These are phyloP conservation scores for Colletotrichum cuscutae DNA, from an alignment of 2,329 filamentous ascomycete genomes.

Conservation along the genomic window DNA sequence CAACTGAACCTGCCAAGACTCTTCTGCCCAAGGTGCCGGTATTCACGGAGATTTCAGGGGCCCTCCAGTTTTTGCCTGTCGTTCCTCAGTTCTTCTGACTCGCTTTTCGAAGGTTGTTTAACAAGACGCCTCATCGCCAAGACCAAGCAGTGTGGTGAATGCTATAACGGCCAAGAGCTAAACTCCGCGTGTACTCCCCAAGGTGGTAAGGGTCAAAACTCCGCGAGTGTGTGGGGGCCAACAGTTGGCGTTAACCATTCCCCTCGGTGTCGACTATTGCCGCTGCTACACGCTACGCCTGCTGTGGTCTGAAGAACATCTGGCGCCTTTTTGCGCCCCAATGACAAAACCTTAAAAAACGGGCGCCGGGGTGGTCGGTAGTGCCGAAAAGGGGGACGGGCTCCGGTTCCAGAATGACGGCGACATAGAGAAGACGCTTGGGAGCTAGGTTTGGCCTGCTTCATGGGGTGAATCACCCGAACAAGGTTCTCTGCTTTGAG, in stretches of 20 bases:
- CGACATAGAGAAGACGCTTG: background rate
- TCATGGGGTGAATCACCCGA: slow-evolving; percentile 12
- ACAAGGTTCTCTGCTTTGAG: slow-evolving; percentile 18
- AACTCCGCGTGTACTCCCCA: background rate
- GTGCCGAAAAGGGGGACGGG: slow-evolving; percentile 24
- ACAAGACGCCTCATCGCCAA: slow-evolving; percentile 16
- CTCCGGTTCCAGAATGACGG: slow-evolving; percentile 21
- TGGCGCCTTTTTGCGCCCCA: slow-evolving; percentile 16
- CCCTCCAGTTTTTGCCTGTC: background rate
- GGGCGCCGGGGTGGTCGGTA: slow-evolving; percentile 21
- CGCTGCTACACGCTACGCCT: background rate
- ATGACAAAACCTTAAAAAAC: slow-evolving; percentile 25
- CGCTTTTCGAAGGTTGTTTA: background rate
- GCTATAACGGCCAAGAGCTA: background rate
- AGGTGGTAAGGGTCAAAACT: background rate
- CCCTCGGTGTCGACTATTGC: no score
- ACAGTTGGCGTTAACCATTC: background rate
- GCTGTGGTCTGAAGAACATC: background rate
- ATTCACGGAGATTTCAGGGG: slow-evolving; percentile 16
- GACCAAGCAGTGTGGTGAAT: background rate
- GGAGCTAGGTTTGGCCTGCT: slow-evolving; percentile 15
- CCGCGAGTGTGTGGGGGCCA: background rate
- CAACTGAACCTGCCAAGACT: background rate
- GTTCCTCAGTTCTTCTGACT: slow-evolving; percentile 7
- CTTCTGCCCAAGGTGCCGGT: background rate